phyloP scores from a whole-genome alignment of 2,329 filamentous ascomycete species.

The Aspergillus brasiliensis region DNA sequence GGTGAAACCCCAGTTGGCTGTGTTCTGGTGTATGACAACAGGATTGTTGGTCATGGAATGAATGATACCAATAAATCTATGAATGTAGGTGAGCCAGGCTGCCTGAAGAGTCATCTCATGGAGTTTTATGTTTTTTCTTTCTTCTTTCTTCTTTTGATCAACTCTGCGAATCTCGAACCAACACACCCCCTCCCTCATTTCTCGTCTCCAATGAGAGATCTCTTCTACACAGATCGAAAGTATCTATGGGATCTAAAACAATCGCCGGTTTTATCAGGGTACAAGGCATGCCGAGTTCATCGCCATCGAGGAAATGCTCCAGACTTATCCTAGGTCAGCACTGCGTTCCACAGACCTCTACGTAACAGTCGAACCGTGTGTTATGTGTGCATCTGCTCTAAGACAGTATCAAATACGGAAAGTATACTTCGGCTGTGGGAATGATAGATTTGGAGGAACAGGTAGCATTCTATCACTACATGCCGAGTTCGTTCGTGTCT shows the following conservation, averaged over 20 bases:
- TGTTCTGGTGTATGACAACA: conserved; percentile 79
- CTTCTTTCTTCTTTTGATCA: too few species aligned
- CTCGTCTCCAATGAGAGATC: background rate
- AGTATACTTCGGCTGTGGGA: conserved; percentile 93
- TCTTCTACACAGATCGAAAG: background rate
- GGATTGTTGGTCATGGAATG: conserved; percentile 86
- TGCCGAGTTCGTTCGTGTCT: conserved; percentile 53
- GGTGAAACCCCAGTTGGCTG: conserved; percentile 97
- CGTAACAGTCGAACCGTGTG: conserved; percentile 96
- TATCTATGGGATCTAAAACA: background rate
- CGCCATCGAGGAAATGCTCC: conserved; percentile 69
- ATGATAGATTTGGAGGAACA: conserved; percentile 95
- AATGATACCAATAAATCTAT: conserved; percentile 93
- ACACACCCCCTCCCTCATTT: too few species aligned
- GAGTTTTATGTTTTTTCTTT: too few species aligned
- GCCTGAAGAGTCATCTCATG: background rate
- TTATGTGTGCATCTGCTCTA: conserved; percentile 95
- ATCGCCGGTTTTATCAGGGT: conserved; percentile 55
- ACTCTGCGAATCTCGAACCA: too few species aligned
- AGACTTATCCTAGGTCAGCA: conserved; percentile 66
- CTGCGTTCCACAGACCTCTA: conserved; percentile 79
- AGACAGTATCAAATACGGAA: conserved; percentile 84
- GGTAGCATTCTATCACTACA: conserved; percentile 91
- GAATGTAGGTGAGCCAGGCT: conserved; percentile 49
- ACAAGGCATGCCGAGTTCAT: conserved; percentile 96